phyloP scores from a whole-genome alignment of 768 basidiomycete genomes.

The Suillus lakei region DNA sequence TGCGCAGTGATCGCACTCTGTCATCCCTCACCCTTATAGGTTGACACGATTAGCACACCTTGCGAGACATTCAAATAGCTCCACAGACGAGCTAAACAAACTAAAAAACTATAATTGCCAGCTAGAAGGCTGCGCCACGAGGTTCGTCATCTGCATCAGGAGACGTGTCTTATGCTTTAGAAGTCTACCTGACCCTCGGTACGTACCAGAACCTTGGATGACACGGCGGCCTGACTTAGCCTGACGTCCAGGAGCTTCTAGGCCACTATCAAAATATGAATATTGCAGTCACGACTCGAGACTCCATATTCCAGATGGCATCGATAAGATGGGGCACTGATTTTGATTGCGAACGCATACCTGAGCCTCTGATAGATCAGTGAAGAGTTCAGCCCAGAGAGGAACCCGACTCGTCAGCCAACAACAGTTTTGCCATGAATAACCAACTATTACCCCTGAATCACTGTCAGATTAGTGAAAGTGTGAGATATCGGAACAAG shows the following conservation, averaged over 20 bases:
- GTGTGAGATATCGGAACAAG: neutral
- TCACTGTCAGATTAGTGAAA: neutral
- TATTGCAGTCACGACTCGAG: neutral
- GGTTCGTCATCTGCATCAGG: neutral
- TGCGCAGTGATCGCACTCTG: neutral
- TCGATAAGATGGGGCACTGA: constrained; percentile 50
- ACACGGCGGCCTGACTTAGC: neutral
- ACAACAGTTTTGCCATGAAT: neutral
- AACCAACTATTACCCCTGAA: neutral
- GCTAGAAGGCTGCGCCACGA: neutral
- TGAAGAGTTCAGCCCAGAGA: neutral
- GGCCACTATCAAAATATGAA: neutral
- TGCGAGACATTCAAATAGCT: neutral
- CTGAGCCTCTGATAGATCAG: constrained; percentile 79
- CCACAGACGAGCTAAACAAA: neutral
- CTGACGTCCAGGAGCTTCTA: neutral
- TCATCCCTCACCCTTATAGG: neutral
- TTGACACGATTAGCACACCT: constrained; percentile 1
- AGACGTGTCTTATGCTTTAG: neutral
- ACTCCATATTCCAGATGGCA: neutral
- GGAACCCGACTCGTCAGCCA: neutral
- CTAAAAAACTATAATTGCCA: neutral
- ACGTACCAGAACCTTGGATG: neutral
- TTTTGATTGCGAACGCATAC: constrained; percentile 93
- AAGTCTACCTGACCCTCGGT: constrained; percentile 2